These are phyloP conservation scores for Tricladium varicosporioides DNA, from an alignment of 2,329 filamentous ascomycete species.

Conservation along the genomic window DNA sequence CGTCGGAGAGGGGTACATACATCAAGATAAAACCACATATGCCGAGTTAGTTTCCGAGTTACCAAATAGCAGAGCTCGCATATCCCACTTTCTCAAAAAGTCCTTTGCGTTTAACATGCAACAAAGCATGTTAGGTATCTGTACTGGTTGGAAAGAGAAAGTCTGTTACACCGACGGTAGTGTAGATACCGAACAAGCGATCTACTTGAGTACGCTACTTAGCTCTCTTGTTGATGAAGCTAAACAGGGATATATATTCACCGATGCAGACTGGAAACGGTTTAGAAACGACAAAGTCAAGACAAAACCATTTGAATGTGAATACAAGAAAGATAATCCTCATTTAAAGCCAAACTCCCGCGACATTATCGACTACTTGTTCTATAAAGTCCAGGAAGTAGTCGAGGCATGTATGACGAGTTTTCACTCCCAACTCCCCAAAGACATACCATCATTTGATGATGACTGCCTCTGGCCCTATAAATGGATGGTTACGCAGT, in stretches of 20 bases:
- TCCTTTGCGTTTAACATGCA: constrained; percentile 59
- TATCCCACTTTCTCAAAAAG: constrained; percentile 46
- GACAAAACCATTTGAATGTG: constrained; percentile 31
- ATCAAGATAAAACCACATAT: constrained; percentile 44
- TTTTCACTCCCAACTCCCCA: constrained; percentile 25
- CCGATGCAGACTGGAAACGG: constrained; percentile 38
- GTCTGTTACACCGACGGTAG: constrained; percentile 58
- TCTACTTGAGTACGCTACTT: constrained; percentile 51
- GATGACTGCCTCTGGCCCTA: too few relatives aligned
- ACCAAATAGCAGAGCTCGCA: constrained; percentile 4
- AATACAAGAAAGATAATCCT: constrained; percentile 42
- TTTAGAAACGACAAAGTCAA: constrained; percentile 29
- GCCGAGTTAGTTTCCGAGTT: constrained; percentile 15
- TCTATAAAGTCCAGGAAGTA: constrained; percentile 50
- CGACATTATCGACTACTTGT: constrained; percentile 64
- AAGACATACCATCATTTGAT: constrained; percentile 6
- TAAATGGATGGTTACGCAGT: too few relatives aligned
- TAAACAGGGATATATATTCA: constrained; percentile 55
- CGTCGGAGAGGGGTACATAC: constrained; percentile 47
- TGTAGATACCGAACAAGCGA: constrained; percentile 44
- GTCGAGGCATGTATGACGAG: constrained; percentile 32
- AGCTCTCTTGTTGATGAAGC: constrained; percentile 55
- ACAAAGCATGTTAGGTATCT: constrained; percentile 57
- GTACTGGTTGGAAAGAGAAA: constrained; percentile 62
- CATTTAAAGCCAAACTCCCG: constrained; percentile 23